Percentiles rank a stretch among this genome's conserved stretches.
phyloP scores from a whole-genome alignment of 2,329 filamentous ascomycete species.

The Amauroascus niger region DNA sequence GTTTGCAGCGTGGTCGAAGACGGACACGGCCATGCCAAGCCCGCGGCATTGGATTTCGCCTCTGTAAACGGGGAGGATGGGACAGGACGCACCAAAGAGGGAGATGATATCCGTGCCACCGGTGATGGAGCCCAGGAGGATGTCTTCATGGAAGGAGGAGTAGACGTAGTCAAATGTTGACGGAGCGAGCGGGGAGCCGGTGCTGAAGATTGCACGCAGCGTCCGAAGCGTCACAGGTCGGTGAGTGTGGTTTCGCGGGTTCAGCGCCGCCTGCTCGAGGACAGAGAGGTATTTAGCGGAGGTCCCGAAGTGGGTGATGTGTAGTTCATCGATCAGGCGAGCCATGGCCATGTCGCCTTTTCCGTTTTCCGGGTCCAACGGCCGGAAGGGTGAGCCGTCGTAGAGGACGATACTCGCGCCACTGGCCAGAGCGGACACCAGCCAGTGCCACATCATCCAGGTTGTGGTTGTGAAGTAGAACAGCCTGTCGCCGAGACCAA shows the following conservation, averaged over 20 bases:
- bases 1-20: slow-evolving; percentile 48
- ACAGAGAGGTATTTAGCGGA: slow-evolving; percentile 88
- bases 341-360: slow-evolving; percentile 74
- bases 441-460: slow-evolving; percentile 99
- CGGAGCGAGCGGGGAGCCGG: slow-evolving; percentile 81
- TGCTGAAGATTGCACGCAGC: slow-evolving; percentile 83
- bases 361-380: slow-evolving; percentile 45
- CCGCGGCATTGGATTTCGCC: slow-evolving; percentile 71
- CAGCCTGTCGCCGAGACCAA: slow-evolving; percentile 61
- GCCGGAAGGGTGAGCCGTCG: slow-evolving; percentile 82
- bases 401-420: slow-evolving; percentile 81
- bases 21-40: slow-evolving; percentile 64
- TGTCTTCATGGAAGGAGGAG: slow-evolving; percentile 62
- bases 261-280: slow-evolving; percentile 66
- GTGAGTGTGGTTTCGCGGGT: slow-evolving; percentile 46
- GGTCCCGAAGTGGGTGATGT: slow-evolving; percentile 88
- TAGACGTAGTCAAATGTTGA: slow-evolving; percentile 92
- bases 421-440: slow-evolving; percentile 71
- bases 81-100: slow-evolving; percentile 78
- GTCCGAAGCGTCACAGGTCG: slow-evolving; percentile 34
- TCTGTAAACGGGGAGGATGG: slow-evolving; percentile 59
- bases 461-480: slow-evolving; percentile 93
- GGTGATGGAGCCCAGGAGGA: slow-evolving; percentile 88
- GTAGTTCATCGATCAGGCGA: slow-evolving; percentile 65
- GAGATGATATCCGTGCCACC: slow-evolving; percentile 96